Percentiles rank a stretch among this genome's conserved stretches.
phyloP scores from a whole-genome alignment of 768 basidiomycete genomes.

The Hydnomerulius pinastri region DNA sequence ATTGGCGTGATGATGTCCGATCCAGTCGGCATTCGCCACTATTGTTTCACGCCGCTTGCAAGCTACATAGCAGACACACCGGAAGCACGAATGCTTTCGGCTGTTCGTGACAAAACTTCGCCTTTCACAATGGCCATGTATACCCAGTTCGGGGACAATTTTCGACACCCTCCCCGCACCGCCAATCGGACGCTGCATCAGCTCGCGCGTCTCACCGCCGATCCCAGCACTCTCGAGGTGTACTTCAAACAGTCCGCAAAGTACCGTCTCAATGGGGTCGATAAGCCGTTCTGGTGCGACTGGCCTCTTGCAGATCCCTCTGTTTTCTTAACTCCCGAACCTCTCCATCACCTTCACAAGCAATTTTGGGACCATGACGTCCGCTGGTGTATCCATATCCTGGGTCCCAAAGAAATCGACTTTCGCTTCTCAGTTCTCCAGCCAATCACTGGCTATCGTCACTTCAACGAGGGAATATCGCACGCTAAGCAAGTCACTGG shows the following conservation, averaged over 20 bases:
- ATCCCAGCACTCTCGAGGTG: background rate
- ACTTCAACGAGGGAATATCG: conserved; percentile 30
- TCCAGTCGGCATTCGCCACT: conserved; percentile 17
- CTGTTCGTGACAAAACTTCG: conserved; percentile 26
- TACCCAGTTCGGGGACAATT: conserved; percentile 32
- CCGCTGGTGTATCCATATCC: conserved; percentile 19
- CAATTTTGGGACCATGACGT: conserved; percentile 27
- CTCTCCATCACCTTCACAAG: conserved; percentile 42
- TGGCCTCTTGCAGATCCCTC: conserved; percentile 36
- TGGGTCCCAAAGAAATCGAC: conserved; percentile 28
- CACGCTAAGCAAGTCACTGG: conserved; percentile 29
- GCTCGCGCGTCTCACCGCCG: background rate
- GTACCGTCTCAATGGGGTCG: conserved; percentile 10
- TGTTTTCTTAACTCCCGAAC: conserved; percentile 37
- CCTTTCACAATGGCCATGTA: conserved; percentile 32
- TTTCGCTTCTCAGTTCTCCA: conserved; percentile 25
- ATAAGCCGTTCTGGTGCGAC: conserved; percentile 39
- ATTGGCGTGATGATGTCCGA: conserved; percentile 19
- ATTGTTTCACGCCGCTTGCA: conserved; percentile 24
- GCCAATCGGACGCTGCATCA: conserved; percentile 19
- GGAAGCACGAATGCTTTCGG: conserved; percentile 8
- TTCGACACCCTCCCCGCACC: conserved; percentile 27
- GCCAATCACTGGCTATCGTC: conserved; percentile 19
- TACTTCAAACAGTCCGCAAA: background rate
- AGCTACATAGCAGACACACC: conserved; percentile 24